Conservation (phyloP, 257 asterid genomes). For the Solanum dulcamara region DNA sequence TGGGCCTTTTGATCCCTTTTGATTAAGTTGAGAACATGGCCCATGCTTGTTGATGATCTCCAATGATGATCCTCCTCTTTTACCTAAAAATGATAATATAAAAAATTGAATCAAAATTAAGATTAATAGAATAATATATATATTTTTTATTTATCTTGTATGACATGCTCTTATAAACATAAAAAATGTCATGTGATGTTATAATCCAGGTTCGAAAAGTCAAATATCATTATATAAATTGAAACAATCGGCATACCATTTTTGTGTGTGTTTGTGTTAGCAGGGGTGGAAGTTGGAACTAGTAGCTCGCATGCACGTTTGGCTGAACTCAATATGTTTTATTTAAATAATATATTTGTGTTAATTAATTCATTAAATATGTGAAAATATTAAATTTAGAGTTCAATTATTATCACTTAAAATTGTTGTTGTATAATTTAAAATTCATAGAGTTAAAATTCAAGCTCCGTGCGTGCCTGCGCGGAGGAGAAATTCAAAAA, state of each 20-base stretch:
- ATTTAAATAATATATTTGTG: neutral
- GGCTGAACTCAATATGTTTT: neutral
- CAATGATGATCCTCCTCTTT: slow-evolving; percentile 32
- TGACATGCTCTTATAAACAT: neutral
- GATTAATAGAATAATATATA: neutral
- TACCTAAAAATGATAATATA: slow-evolving; percentile 15
- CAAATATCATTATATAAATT: neutral
- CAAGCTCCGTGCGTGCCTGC: neutral
- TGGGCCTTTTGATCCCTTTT: neutral
- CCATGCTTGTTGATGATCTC: slow-evolving; percentile 43
- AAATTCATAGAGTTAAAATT: no score
- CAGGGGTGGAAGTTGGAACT: no score
- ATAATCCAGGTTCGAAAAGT: neutral
- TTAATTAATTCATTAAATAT: neutral
- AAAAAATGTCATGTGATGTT: neutral
- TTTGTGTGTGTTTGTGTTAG: neutral
- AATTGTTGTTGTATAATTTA: neutral
- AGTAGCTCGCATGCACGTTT: neutral
- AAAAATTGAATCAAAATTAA: neutral
- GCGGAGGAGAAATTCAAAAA: neutral
- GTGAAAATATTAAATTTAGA: neutral
- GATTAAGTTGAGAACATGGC: slow-evolving; percentile 30
- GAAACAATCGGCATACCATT: neutral
- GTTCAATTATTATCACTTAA: neutral
- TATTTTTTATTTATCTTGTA: neutral